These are phyloP conservation scores for Lasiosphaeris hirsuta DNA, from an alignment of 495 filamentous ascomycete genomes.

Conservation along the genomic window DNA sequence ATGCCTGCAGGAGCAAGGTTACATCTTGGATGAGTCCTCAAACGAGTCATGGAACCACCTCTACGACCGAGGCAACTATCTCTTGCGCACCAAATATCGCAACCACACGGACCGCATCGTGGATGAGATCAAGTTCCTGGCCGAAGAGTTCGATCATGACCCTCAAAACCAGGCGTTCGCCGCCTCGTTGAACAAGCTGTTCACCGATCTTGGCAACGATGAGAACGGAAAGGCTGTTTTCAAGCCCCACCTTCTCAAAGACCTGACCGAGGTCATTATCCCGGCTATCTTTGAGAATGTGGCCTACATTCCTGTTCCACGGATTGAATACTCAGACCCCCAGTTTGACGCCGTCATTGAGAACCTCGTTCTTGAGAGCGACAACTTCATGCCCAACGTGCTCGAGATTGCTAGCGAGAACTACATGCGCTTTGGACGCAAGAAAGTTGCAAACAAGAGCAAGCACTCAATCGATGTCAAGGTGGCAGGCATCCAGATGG, in stretches of 20 bases:
- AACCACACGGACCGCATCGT: conserved; percentile 82
- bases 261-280: conserved; percentile 81
- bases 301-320: conserved; percentile 88
- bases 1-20: conserved; percentile 85
- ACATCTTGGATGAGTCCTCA: conserved; percentile 79
- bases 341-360: conserved; percentile 86
- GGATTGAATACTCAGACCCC: conserved; percentile 87
- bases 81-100: conserved; percentile 85
- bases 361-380: conserved; percentile 91
- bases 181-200: conserved; percentile 74
- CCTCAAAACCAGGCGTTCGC: conserved; percentile 78
- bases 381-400: conserved; percentile 95
- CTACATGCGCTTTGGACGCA: conserved; percentile 93
- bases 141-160: conserved; percentile 84
- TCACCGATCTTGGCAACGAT: conserved; percentile 76
- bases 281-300: conserved; percentile 81
- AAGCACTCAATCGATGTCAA: conserved; percentile 81
- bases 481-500: conserved; percentile 86
- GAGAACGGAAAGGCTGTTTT: conserved; percentile 80
- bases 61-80: conserved; percentile 81
- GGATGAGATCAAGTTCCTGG: conserved; percentile 87
- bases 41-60: conserved; percentile 79
- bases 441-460: conserved; percentile 67
- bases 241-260: conserved; percentile 88
- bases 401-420: conserved; percentile 89